Conservation (phyloP, 2,329 filamentous ascomycete genomes). For the Aspergillus sp. region DNA sequence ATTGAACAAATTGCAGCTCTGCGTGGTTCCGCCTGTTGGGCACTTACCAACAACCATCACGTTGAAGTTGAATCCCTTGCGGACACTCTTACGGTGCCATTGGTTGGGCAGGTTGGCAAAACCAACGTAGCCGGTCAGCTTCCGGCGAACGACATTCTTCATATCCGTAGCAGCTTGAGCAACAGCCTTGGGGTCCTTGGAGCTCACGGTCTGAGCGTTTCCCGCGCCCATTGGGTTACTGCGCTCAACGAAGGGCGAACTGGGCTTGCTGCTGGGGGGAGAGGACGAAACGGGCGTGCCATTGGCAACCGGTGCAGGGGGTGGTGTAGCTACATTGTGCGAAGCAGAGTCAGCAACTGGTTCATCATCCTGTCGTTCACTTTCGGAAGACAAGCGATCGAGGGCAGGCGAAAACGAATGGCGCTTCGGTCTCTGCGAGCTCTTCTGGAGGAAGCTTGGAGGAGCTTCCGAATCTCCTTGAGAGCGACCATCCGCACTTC, state of each 20-base stretch:
- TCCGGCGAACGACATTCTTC: constrained; percentile 96
- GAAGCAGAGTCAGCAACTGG: constrained; percentile 27
- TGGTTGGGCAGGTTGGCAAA: constrained; percentile 99
- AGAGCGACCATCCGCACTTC: constrained; percentile 20
- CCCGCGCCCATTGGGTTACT: constrained; percentile 59
- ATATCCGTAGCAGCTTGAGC: constrained; percentile 65
- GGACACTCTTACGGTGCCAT: constrained; percentile 99
- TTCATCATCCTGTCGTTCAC: constrained; percentile 15
- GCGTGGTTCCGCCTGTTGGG: too few species aligned
- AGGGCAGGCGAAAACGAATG: constrained; percentile 16
- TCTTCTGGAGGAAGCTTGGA: constrained; percentile 7
- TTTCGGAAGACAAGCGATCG: constrained; percentile 17
- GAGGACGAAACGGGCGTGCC: constrained; percentile 39
- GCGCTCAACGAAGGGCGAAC: constrained; percentile 59
- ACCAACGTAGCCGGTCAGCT: constrained; percentile 96
- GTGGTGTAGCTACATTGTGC: constrained; percentile 35
- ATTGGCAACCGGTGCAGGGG: constrained; percentile 32
- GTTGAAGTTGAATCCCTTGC: constrained; percentile 99
- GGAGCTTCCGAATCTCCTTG: constrained; percentile 14
- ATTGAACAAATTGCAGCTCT: background rate
- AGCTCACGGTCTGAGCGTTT: constrained; percentile 62
- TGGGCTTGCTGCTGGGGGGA: constrained; percentile 51
- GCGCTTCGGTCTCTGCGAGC: constrained; percentile 18
- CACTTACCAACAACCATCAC: constrained; percentile 99
- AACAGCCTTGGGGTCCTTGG: constrained; percentile 63